Evolutionary conservation across 345 rosid genomes (phyloP), one percentile per base, ranked within the genome.

Genomic region (Brassica rapa): DNA sequence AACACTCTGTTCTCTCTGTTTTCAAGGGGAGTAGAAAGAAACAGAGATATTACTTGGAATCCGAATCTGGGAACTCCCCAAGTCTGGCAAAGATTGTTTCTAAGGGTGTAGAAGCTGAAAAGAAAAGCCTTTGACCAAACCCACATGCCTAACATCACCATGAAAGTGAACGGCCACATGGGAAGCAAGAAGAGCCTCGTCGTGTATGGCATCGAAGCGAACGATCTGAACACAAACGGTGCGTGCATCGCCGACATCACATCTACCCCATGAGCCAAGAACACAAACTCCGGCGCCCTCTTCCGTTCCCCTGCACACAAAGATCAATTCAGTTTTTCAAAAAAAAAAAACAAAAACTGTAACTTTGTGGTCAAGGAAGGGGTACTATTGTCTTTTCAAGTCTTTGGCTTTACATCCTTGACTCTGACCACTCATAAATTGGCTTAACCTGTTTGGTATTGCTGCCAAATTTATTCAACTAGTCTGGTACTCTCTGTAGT

Each of bases 21-120:
- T 73, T 74, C 5, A 39, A 62, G 51, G 25, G 51, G 12, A 37
- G 15, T 1, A 30, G 55, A n/a, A 49, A 14, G 0, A 41, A 2
- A 51, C 23, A 53, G 60, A 77, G 8, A 2, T 5, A 51, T 65
- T 32, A 93, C 99, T 90, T 96, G 99, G 70, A 91, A 93, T 1
- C 98, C 99, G 46, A 80, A 87, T 72, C 98, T 86, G 11, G 99
- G 99, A 10, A 96, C 96, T 0, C 32, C 86, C 99, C 99, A 93
- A 4, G 92, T 88, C 51, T 90, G 91, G 65, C 89, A 90, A 72
- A 91, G 74, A 24, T 83, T 77, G 75, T 91, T 90, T 41, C 97
- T 85, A 7, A 96, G 88, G n/a, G 73, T 71, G 77, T 91, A 93
- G 86, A 88, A 91, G 29, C 84, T 80, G 82, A 80, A 2, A 15